Base-by-base conservation (phyloP, 2,329 filamentous ascomycete species). In the Colletotrichum abscissum region DNA sequence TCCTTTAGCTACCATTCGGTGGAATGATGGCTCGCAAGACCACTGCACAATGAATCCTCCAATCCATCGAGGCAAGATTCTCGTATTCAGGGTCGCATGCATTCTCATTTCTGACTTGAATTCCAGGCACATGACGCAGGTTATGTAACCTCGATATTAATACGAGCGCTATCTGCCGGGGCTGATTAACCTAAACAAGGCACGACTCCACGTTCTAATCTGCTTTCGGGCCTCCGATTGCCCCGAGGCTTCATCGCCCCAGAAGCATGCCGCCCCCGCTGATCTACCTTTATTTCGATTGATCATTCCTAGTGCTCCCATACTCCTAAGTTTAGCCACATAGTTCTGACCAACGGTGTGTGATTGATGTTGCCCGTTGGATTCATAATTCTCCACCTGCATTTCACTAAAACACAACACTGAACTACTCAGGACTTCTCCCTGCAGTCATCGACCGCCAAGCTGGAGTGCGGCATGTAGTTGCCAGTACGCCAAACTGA, bases 371-470 rank as follows among this genome's bases (percentile, higher is more conserved):
- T 11, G n/a, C 42, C 3, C 19, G 26, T 7, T 6, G 19, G 16
- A 9, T 16, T 16, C 22, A 14, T 26, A 16, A 55, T 22, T 8
- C 42, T 16, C 28, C 6, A 89, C 42, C 8, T 9, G 7, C 19
- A 19, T 49, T 9, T 0, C 19, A 49, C 42, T 49, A 9, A 22
- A 42, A 49, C 42, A 6, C 16, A n/a, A 49, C 7, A 7, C 7
- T 8, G 42, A n/a, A 49, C 42, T 49, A 9, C 42, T 11, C 19
- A 49, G 19, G 9, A 11, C 19, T 49, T 49, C 42, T 49, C 91
- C 69, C 78, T 92, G 57, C 92, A 91, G 80, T 89, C 90, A 1
- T 82, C 91, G 60, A 88, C 90, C 67, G 88, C 92, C 2, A 80
- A 90, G n/a, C 90, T 92, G 74, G 90, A 26, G 87, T 92, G 69